Evolutionary conservation across 768 basidiomycete genomes (phyloP).

Genomic region (Hygrocybe punicea): DNA sequence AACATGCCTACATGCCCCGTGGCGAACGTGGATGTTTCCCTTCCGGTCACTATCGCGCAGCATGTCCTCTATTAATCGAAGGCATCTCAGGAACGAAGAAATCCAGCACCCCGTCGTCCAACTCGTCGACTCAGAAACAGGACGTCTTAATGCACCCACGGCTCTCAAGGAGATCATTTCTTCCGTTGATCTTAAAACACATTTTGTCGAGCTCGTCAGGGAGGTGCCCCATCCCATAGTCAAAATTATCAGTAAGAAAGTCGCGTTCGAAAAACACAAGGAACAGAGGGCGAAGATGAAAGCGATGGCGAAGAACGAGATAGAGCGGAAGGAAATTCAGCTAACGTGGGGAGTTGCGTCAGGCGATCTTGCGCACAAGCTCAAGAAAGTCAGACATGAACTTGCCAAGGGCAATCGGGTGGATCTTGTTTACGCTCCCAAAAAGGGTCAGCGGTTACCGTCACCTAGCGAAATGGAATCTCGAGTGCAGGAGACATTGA

Average conservation of each 20-base stretch:
- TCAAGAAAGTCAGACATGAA: slow-evolving; percentile 54
- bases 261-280: slow-evolving; percentile 38
- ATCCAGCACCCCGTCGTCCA: slow-evolving; percentile 45
- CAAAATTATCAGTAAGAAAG: slow-evolving; percentile 49
- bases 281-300: slow-evolving; percentile 38
- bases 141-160: slow-evolving; percentile 34
- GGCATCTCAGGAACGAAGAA: slow-evolving; percentile 33
- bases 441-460: slow-evolving; percentile 41
- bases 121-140: slow-evolving; percentile 47
- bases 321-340: slow-evolving; percentile 61
- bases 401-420: slow-evolving; percentile 60
- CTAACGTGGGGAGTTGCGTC: slow-evolving; percentile 62
- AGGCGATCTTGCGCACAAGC: slow-evolving; percentile 63
- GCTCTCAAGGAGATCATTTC: slow-evolving; percentile 45
- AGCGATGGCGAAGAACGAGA: slow-evolving; percentile 29
- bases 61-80: not conserved
- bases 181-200: slow-evolving; percentile 38
- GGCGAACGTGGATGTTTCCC: not conserved
- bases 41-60: not conserved
- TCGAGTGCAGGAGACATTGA: slow-evolving; percentile 44
- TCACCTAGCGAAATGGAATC: slow-evolving; percentile 38
- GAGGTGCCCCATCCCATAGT: slow-evolving; percentile 55
- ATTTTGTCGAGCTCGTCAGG: slow-evolving; percentile 55
- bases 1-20: too few species aligned
- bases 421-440: slow-evolving; percentile 52